These are phyloP conservation scores for Monosporozyma solicola DNA, from an alignment of 805 yeast genomes.

Conservation along the genomic window DNA sequence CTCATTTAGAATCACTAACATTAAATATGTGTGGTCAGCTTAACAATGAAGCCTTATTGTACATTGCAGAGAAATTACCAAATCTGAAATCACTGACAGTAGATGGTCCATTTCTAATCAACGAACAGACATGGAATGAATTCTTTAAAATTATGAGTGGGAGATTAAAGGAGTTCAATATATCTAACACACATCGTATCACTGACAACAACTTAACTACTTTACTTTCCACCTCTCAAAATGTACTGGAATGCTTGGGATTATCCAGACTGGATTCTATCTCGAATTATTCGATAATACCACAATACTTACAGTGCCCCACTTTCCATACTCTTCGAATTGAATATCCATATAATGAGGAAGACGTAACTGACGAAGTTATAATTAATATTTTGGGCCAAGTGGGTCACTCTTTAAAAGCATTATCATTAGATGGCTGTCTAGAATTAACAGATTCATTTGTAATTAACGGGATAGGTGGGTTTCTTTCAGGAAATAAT, in stretches of 20 bases:
- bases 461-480: constrained; percentile 46
- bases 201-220: constrained; percentile 54
- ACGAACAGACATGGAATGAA: constrained; percentile 65
- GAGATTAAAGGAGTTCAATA: constrained; percentile 47
- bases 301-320: constrained; percentile 45
- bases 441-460: constrained; percentile 59
- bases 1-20: constrained; percentile 54
- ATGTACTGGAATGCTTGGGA: constrained; percentile 45
- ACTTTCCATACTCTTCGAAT: constrained; percentile 50
- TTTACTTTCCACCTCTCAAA: constrained; percentile 54
- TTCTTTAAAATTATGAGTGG: constrained; percentile 55
- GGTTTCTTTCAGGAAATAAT: constrained; percentile 39
- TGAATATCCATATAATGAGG: constrained; percentile 58
- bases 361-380: constrained; percentile 58
- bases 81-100: constrained; percentile 48
- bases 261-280: constrained; percentile 69
- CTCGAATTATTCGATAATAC: constrained; percentile 52
- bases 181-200: constrained; percentile 79
- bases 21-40: constrained; percentile 91
- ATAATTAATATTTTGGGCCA: constrained; percentile 50
- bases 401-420: constrained; percentile 51
- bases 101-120: constrained; percentile 85
- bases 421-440: constrained; percentile 66
- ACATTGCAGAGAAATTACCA: constrained; percentile 50
- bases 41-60: constrained; percentile 63